phyloP scores from a whole-genome alignment of 257 asterid species.

The Datura wrightii region DNA sequence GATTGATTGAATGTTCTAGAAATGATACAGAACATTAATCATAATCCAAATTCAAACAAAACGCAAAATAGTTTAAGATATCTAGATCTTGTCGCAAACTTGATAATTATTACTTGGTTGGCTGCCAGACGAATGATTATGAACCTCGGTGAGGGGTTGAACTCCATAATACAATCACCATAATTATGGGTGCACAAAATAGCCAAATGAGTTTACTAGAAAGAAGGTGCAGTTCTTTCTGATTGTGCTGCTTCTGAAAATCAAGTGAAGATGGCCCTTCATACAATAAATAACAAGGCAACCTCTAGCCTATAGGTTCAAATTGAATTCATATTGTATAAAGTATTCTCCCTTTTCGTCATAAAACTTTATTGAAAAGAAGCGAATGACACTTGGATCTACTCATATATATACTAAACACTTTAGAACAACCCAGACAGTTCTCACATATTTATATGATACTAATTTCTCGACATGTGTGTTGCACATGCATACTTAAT shows the following conservation, averaged over 20 bases:
- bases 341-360: not conserved
- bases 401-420: not conserved
- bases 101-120: constrained; percentile 13
- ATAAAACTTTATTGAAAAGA: not conserved
- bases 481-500: too few species aligned
- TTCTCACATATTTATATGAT: not conserved
- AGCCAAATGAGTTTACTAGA: constrained; percentile 23
- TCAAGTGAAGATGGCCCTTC: not conserved
- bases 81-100: constrained; percentile 14
- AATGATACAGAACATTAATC: not conserved
- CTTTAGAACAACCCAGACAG: constrained; percentile 13
- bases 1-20: constrained; percentile 8
- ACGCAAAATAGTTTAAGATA: not conserved
- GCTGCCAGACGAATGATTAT: constrained; percentile 13
- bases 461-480: not conserved
- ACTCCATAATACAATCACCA: constrained; percentile 2
- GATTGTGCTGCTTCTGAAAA: not conserved
- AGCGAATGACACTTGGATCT: not conserved
- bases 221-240: not conserved
- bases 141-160: constrained; percentile 9
- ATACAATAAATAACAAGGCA: not conserved
- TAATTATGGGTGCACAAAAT: not conserved
- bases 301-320: not conserved
- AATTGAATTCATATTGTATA: constrained; percentile 7
- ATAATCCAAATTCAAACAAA: not conserved